Evolutionary conservation across 2,329 filamentous ascomycete species (phyloP), one percentile per base, ranked within the genome.

Genomic region (Alternaria dauci): DNA sequence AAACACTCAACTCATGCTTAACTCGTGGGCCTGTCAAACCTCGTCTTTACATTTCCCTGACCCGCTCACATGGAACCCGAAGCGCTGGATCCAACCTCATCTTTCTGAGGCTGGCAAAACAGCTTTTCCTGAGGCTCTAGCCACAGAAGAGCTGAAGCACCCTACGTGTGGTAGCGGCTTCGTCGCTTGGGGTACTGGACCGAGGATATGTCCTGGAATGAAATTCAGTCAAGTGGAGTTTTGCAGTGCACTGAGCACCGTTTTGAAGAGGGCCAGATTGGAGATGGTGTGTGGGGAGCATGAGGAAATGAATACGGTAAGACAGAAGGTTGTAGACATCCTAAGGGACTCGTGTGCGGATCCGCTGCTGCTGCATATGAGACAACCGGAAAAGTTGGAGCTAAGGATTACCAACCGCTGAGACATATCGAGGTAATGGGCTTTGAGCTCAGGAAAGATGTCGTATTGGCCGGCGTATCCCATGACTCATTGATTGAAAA

Each of bases 151-250:
- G 12, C 20, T 70, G 9, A 39, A 61, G 9, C 58, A 59, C 12
- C 39, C 53, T 34, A 39, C 7, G 43, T 41, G 11, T 30, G 58
- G 25, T 4, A 53, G 47, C 12, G 63, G 59, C 0, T 87, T 80
- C 60, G 43, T 81, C 1, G 79, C 84, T 0, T 87, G 84, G 83
- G 81, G 82, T 1, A 70, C 63, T 4, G 84, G 85, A 0, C 83
- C 84, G 11, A 71, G 85, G 5, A 72, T 82, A 4, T 87, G 85
- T 67, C 83, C 84, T 0, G 85, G 85, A 1, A 78, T 82, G 75
- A 86, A 85, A 66, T 84, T 87, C 78, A 77, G 84, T 1, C 82
- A 87, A 71, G 84, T 87, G 2, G 85, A 87, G 69, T 86, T 86
- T 68, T 79, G 81, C 4, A 80, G 79, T 12, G 79, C 82, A 2